phyloP scores from a whole-genome alignment of 257 asterid species.

The Datura wrightii region DNA sequence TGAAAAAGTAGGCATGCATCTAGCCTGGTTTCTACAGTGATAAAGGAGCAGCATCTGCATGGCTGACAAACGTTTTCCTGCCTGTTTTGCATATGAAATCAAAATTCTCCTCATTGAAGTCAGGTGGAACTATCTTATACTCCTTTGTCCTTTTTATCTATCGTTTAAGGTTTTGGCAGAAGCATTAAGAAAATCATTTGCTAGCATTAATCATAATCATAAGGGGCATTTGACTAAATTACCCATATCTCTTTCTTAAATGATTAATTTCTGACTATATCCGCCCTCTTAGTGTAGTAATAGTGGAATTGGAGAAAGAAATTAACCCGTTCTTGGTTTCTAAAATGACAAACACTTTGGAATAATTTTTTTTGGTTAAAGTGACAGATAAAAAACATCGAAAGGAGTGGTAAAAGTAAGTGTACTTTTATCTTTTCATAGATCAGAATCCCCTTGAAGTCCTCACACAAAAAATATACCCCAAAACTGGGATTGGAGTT shows the following conservation, averaged over 20 bases:
- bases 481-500: neutral
- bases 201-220: neutral
- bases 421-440: neutral
- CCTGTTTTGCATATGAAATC: neutral
- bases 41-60: slow-evolving; percentile 19
- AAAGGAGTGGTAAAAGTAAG: neutral
- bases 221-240: neutral
- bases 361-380: neutral
- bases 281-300: slow-evolving; percentile 9
- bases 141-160: neutral
- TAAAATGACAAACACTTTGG: neutral
- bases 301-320: neutral
- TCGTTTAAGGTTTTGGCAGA: neutral
- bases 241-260: neutral
- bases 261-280: neutral
- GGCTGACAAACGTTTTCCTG: slow-evolving; percentile 19
- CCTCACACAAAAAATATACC: neutral
- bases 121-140: slow-evolving; percentile 19
- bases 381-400: neutral
- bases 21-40: neutral
- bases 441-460: neutral
- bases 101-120: neutral
- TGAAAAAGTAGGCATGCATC: slow-evolving; percentile 4
- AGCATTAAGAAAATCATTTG: neutral
- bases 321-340: neutral